phyloP scores from a whole-genome alignment of 208 protist species.

The Acanthamoeba polyphaga region DNA sequence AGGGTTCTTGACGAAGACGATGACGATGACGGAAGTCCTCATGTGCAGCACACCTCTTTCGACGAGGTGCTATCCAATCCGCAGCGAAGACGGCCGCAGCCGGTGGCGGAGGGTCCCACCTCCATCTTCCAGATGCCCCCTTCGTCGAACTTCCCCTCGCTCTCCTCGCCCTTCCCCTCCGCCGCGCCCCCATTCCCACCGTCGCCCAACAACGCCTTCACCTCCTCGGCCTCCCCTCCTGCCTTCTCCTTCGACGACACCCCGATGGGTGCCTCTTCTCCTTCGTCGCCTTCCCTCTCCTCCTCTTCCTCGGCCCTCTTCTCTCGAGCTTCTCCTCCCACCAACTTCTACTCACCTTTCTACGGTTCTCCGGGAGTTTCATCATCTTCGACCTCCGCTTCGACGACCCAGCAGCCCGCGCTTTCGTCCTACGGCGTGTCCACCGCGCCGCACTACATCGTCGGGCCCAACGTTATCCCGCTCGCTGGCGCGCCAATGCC shows the following conservation, averaged over 20 bases:
- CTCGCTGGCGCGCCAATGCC: not conserved
- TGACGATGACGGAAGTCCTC: not conserved
- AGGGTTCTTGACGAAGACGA: constrained; percentile 29
- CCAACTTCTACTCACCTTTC: not conserved
- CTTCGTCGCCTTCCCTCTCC: not conserved
- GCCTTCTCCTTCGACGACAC: not conserved
- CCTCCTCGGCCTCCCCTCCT: not conserved
- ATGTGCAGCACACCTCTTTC: constrained; percentile 20
- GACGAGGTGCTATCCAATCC: not conserved
- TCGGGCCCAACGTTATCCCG: no score
- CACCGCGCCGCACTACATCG: not conserved
- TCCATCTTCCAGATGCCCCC: constrained; percentile 49
- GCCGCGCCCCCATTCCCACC: not conserved
- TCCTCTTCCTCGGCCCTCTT: not conserved
- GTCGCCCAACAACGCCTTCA: not conserved
- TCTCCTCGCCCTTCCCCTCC: constrained; percentile 4
- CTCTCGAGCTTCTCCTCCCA: not conserved
- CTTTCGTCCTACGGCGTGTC: no score
- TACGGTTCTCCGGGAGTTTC: no score
- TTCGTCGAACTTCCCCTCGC: not conserved
- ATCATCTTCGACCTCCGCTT: no score
- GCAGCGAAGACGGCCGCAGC: not conserved
- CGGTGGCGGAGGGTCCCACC: not conserved
- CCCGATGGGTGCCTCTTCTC: not conserved
- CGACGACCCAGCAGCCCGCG: no score